These are phyloP conservation scores for Aspergillus fructus DNA, from an alignment of 2,329 filamentous ascomycete species.

Conservation along the genomic window DNA sequence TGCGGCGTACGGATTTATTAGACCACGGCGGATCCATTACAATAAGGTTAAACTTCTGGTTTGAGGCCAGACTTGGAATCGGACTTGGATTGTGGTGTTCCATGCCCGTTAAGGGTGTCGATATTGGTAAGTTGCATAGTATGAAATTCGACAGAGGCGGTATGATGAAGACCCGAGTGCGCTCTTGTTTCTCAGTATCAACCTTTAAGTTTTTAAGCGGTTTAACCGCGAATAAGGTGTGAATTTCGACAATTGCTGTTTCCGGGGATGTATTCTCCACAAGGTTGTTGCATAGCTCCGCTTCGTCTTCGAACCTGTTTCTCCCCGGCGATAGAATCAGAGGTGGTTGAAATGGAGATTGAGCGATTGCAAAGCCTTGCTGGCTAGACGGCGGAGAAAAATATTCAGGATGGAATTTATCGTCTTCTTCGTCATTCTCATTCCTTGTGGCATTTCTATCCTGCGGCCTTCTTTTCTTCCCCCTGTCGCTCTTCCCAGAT, in stretches of 20 bases:
- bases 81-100: constrained; percentile 6
- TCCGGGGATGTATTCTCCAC: constrained; percentile 9
- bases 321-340: constrained; percentile 1
- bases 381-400: neutral
- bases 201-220: neutral
- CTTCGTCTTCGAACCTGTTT: constrained; percentile 1
- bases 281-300: neutral
- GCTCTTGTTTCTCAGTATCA: constrained; percentile 22
- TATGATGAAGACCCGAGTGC: constrained; percentile 37
- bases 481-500: constrained; percentile 9
- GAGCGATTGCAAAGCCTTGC: neutral
- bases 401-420: neutral
- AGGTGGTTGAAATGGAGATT: neutral
- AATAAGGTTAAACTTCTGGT: constrained; percentile 56
- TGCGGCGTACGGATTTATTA: constrained; percentile 58
- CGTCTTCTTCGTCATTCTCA: neutral
- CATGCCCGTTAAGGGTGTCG: constrained; percentile 4
- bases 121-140: constrained; percentile 37
- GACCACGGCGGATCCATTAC: constrained; percentile 65
- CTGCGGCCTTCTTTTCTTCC: neutral
- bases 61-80: constrained; percentile 25
- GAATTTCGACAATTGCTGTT: constrained; percentile 12
- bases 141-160: constrained; percentile 52
- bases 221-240: constrained; percentile 13
- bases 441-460: neutral